phyloP scores from a whole-genome alignment of 2,329 filamentous ascomycete genomes.

The Penicillium sp. region DNA sequence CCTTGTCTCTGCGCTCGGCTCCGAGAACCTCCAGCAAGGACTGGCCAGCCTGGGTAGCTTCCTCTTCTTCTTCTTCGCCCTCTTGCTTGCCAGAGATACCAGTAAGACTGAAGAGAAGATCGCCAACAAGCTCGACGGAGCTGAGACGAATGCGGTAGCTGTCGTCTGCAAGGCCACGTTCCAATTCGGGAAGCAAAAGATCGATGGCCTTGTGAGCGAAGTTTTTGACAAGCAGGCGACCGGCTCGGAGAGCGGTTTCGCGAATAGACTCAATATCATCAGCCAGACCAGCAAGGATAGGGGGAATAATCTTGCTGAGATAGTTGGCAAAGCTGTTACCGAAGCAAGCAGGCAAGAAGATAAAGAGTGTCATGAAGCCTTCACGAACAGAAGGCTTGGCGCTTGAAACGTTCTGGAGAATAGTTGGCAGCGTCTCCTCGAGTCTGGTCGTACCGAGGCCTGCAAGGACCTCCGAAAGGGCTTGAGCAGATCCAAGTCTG shows the following conservation, averaged over 20 bases:
- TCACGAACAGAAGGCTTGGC: constrained; percentile 86
- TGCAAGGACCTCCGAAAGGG: constrained; percentile 91
- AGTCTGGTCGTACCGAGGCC: constrained; percentile 87
- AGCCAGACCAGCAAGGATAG: constrained; percentile 87
- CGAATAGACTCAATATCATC: constrained; percentile 96
- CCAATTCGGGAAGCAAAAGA: constrained; percentile 85
- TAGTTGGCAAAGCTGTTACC: constrained; percentile 98
- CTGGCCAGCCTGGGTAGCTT: constrained; percentile 77
- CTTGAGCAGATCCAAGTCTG: constrained; percentile 91
- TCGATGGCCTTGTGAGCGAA: constrained; percentile 95
- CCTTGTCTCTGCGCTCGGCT: constrained; percentile 94
- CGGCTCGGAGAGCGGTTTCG: constrained; percentile 91
- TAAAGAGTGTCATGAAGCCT: constrained; percentile 99
- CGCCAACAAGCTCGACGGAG: constrained; percentile 94
- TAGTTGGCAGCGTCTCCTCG: constrained; percentile 93
- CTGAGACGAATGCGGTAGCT: constrained; percentile 97
- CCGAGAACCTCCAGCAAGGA: constrained; percentile 93
- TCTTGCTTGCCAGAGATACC: constrained; percentile 80
- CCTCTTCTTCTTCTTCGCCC: constrained; percentile 72
- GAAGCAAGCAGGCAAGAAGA: constrained; percentile 97
- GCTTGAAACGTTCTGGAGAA: constrained; percentile 92
- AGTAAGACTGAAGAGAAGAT: constrained; percentile 94
- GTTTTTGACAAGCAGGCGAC: constrained; percentile 94
- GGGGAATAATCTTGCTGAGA: constrained; percentile 89
- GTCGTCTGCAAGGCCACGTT: constrained; percentile 94